phyloP scores from a whole-genome alignment of 371 early-diverging fungal species.

The Actinomortierella wolfii region DNA sequence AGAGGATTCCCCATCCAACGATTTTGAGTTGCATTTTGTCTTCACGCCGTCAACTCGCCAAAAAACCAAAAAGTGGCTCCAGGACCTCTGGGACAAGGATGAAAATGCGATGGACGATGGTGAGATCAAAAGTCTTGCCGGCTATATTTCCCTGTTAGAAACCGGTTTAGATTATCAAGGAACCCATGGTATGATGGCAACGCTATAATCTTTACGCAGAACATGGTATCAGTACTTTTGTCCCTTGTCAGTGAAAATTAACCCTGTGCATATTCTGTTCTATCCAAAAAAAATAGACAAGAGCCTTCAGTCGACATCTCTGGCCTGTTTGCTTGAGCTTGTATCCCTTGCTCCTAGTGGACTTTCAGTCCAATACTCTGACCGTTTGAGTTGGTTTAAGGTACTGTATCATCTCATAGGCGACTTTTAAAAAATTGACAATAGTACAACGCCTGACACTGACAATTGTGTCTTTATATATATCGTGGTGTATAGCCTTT shows the following conservation, averaged over 20 bases:
- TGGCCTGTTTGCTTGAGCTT: conserved; percentile 73
- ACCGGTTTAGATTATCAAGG: conserved; percentile 33
- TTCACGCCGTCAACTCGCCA: conserved; percentile 48
- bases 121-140: conserved; percentile 43
- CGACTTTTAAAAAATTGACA: too few species aligned
- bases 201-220: too few species aligned
- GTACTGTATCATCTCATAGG: too few species aligned
- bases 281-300: conserved; percentile 57
- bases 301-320: conserved; percentile 60
- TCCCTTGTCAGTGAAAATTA: neutral
- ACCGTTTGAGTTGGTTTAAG: conserved; percentile 66
- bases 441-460: too few species aligned
- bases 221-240: too few species aligned
- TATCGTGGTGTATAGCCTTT: conserved; percentile 48
- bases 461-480: neutral
- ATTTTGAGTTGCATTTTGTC: conserved; percentile 61
- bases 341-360: conserved; percentile 74
- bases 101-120: conserved; percentile 36
- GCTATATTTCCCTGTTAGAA: conserved; percentile 46
- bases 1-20: conserved; percentile 49
- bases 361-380: conserved; percentile 61
- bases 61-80: conserved; percentile 48
- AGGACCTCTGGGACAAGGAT: conserved; percentile 49
- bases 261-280: conserved; percentile 10
- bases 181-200: conserved; percentile 15